Evolutionary conservation across 805 yeast species (phyloP).

Genomic region (Yarrowia hollandica): DNA sequence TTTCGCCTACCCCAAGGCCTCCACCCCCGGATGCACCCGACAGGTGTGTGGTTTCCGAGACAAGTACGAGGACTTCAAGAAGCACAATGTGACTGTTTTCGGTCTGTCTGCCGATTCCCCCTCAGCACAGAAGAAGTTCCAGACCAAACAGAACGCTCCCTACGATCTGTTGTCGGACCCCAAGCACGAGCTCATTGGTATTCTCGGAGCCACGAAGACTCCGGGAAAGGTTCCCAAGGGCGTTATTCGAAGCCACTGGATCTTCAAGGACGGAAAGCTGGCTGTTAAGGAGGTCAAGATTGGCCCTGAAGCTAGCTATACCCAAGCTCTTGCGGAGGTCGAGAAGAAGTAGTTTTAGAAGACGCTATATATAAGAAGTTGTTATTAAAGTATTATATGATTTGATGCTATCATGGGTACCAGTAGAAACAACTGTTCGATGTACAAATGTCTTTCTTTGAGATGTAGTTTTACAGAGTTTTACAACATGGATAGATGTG

Average conservation of each 20-base stretch:
- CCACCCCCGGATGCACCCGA: slow-evolving; percentile 94
- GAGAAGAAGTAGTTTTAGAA: neutral
- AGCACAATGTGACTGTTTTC: slow-evolving; percentile 57
- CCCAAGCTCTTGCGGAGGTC: slow-evolving; percentile 37
- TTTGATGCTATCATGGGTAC: no score
- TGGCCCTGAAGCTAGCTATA: slow-evolving; percentile 45
- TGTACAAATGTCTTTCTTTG: no score
- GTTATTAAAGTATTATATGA: no score
- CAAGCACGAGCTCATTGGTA: slow-evolving; percentile 60
- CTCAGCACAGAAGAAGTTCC: slow-evolving; percentile 72
- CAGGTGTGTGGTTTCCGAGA: slow-evolving; percentile 90
- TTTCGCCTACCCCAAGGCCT: slow-evolving; percentile 82
- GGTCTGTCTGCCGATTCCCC: slow-evolving; percentile 87
- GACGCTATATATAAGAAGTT: no score
- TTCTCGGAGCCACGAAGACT: slow-evolving; percentile 78
- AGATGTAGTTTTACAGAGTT: no score
- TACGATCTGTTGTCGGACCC: slow-evolving; percentile 81
- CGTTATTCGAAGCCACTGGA: slow-evolving; percentile 87
- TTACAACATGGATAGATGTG: no score
- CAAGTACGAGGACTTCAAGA: slow-evolving; percentile 54
- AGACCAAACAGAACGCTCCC: slow-evolving; percentile 68
- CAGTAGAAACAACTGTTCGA: no score
- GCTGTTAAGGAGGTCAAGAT: slow-evolving; percentile 53
- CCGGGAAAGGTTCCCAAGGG: slow-evolving; percentile 54
- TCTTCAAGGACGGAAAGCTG: slow-evolving; percentile 76